Percentiles rank a stretch among this genome's conserved stretches.
Evolutionary conservation across 345 rosid species (phyloP).

Genomic region (Euphorbia lathyris): DNA sequence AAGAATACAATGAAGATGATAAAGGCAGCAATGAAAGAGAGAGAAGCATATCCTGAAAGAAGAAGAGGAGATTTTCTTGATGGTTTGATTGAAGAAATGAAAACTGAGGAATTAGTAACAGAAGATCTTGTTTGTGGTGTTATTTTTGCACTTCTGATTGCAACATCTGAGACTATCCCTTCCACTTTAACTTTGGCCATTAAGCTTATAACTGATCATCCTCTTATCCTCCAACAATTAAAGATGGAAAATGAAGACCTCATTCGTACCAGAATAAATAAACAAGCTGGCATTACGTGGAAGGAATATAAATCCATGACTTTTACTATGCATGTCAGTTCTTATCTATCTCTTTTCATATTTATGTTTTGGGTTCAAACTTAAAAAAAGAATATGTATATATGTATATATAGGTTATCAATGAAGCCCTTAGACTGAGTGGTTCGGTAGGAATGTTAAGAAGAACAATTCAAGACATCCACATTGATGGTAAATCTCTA

Average conservation of each 20-base stretch:
- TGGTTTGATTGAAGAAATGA: conserved; percentile 10
- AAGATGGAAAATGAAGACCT: conserved; percentile 29
- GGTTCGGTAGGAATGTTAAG: conserved; percentile 22
- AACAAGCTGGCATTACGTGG: conserved; percentile 19
- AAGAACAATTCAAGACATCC: conserved; percentile 26
- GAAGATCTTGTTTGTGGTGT: conserved; percentile 15
- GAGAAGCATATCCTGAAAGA: neutral
- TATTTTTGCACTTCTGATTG: conserved; percentile 22
- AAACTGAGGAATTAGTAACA: conserved; percentile 5
- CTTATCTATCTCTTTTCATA: neutral
- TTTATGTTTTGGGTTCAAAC: neutral
- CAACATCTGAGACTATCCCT: conserved; percentile 26
- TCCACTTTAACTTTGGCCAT: conserved; percentile 23
- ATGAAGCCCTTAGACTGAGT: conserved; percentile 26
- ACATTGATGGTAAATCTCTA: conserved; percentile 8
- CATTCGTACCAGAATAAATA: conserved; percentile 11
- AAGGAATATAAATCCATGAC: conserved; percentile 26
- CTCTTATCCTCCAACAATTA: conserved; percentile 17
- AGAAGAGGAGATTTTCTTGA: conserved; percentile 24
- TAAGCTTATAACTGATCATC: conserved; percentile 17
- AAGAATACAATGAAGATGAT: conserved; percentile 20
- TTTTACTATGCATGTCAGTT: conserved; percentile 25
- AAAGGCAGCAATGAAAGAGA: conserved; percentile 17
- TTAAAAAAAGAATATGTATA: too few species aligned
- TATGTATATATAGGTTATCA: conserved; percentile 17